These are phyloP conservation scores for Oemleria cerasiformis DNA, from an alignment of 306 rosid species.

Conservation along the genomic window DNA sequence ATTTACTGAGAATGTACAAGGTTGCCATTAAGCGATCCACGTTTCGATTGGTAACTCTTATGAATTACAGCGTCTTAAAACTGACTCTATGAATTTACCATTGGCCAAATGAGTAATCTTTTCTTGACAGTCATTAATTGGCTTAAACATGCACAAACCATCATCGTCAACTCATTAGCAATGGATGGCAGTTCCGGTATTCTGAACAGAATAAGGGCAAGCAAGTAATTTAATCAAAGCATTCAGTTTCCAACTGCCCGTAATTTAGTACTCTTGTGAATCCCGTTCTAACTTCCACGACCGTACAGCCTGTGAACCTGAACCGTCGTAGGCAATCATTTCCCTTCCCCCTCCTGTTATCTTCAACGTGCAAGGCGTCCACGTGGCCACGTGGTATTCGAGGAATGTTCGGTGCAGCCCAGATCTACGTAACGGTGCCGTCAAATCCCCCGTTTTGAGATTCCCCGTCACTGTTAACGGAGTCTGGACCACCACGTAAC, in stretches of 20 bases:
- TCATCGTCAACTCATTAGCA: neutral
- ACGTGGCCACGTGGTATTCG: conserved; percentile 39
- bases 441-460: conserved; percentile 73
- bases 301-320: neutral
- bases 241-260: neutral
- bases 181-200: neutral
- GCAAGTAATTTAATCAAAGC: neutral
- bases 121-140: neutral
- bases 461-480: conserved; percentile 69
- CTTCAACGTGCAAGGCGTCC: neutral
- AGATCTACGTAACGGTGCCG: conserved; percentile 84
- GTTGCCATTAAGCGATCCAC: neutral
- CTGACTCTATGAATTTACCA: neutral
- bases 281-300: neutral
- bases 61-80: neutral
- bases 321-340: neutral
- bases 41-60: neutral
- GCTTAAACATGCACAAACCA: conserved; percentile 4
- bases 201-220: neutral
- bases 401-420: conserved; percentile 26
- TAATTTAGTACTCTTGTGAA: neutral
- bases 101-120: neutral
- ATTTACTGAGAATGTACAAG: accelerated
- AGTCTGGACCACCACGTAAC: conserved; percentile 51
- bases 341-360: neutral